These are phyloP conservation scores for Caloboletus firmus DNA, from an alignment of 1,284 basidiomycete genomes.

Conservation along the genomic window DNA sequence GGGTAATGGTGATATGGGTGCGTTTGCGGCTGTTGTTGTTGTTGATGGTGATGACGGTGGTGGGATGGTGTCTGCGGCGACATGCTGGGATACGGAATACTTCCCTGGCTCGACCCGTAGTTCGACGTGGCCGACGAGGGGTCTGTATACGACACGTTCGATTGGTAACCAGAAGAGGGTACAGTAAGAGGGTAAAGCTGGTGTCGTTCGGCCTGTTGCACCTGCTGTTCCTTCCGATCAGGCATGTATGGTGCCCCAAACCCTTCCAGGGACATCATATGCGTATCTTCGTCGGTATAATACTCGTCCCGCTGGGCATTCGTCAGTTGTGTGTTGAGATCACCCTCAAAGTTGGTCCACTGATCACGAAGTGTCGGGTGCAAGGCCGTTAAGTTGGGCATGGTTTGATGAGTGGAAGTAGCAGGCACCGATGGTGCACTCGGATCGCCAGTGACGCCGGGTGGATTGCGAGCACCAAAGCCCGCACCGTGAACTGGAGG, in stretches of 20 bases:
- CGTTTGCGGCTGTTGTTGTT: too few species aligned
- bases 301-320: conserved; percentile 38
- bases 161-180: conserved; percentile 16
- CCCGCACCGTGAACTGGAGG: conserved; percentile 15
- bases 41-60: too few species aligned
- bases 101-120: conserved; percentile 7
- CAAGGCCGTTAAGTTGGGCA: conserved; percentile 43
- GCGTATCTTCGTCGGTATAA: conserved; percentile 40
- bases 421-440: not conserved
- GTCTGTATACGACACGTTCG: conserved; percentile 4
- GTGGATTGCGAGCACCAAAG: not conserved
- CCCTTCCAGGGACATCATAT: conserved; percentile 30
- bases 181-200: conserved; percentile 18
- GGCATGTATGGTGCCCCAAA: not conserved
- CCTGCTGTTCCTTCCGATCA: not conserved
- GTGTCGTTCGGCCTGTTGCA: conserved; percentile 10
- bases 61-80: conserved; percentile 7
- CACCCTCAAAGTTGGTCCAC: conserved; percentile 56
- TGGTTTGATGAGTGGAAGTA: not conserved
- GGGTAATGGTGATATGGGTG: conserved; percentile 7
- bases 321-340: conserved; percentile 55
- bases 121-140: not conserved
- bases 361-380: conserved; percentile 64
- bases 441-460: not conserved
- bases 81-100: conserved; percentile 3